Base-by-base conservation (phyloP, 169 alveolate species). In the Plasmodium ovale region DNA sequence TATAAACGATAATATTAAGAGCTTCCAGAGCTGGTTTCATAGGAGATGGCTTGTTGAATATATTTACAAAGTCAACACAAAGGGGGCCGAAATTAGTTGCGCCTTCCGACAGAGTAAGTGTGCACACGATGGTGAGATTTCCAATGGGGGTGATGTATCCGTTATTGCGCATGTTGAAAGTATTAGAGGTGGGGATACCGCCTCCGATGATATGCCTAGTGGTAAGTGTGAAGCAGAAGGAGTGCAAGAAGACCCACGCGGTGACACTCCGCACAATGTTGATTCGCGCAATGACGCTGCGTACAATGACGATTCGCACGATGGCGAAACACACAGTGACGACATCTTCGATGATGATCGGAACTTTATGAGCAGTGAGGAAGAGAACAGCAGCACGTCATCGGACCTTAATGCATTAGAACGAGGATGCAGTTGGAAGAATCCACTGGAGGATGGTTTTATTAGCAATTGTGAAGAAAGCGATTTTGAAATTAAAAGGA, bases 21-120 rank as follows among this genome's bases (percentile, higher is more conserved):
- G 91, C 44, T 84, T 84, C 33, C 91, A 84, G 53, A 84, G 91
- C 35, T 84, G 91, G 91, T 84, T 67, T 56, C 91, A 84, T 67
- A 70, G 91, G 42, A 84, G 91, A 59, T 84, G 91, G 91, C 67
- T 84, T 3, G 42, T 84, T 9, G 91, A 84, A 49, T 84, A 84
- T 67, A 84, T 84, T 35, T 84, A 31, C 27, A 65, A 68, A 68
- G 1, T 25, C 39, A 70, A 58, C 44, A n/a, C 14, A 19, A 54
- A 49, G 33, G 42, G 53, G 27, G 21, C 12, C 7, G 9, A 21
- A 47, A 47, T 14, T 14, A 47, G 3, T 2, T 0, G 16, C 16
- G 23, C 12, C 23, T n/a, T 1, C 12, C 10, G 19, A 0, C 19
- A 2, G 21, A 64, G 49, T 49, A 35, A 59, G 60, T 10, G 60